Conservation (phyloP, 2,329 filamentous ascomycete genomes). For the Xylariaceae sp. region DNA sequence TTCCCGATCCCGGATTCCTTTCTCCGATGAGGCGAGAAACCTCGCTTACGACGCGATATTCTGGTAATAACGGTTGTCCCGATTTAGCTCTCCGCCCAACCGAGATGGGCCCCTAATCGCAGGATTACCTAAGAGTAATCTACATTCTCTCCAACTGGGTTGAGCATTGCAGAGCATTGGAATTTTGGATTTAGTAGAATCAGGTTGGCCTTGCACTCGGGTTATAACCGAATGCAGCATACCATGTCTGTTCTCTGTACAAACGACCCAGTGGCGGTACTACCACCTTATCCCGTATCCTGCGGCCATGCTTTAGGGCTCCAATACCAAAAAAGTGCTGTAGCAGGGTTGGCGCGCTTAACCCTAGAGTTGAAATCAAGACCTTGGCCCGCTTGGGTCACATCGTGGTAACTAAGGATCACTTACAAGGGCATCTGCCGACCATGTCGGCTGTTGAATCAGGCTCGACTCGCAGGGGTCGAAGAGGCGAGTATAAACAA, state of each 20-base stretch:
- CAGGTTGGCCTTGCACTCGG: too few relatives aligned
- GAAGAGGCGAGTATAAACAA: too few relatives aligned
- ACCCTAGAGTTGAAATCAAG: too few relatives aligned
- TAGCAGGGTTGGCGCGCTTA: too few relatives aligned
- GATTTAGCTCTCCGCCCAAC: background rate
- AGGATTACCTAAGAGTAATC: too few relatives aligned
- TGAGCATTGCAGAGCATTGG: background rate
- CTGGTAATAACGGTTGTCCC: background rate
- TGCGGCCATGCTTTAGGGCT: background rate
- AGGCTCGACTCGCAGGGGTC: too few relatives aligned
- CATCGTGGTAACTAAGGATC: too few relatives aligned
- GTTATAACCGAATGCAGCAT: too few relatives aligned
- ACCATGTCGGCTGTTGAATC: too few relatives aligned
- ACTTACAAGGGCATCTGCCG: too few relatives aligned
- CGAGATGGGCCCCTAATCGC: background rate
- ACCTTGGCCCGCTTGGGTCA: too few relatives aligned
- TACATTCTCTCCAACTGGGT: too few relatives aligned
- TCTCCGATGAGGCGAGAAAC: background rate
- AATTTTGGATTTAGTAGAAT: background rate
- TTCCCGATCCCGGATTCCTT: background rate
- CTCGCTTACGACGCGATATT: background rate
- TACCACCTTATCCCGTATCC: background rate
- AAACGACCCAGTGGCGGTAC: background rate
- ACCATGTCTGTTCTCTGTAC: background rate
- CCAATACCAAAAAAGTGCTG: background rate